Conservation (phyloP, 371 early-diverging fungal species). For the Mucor irregularis region DNA sequence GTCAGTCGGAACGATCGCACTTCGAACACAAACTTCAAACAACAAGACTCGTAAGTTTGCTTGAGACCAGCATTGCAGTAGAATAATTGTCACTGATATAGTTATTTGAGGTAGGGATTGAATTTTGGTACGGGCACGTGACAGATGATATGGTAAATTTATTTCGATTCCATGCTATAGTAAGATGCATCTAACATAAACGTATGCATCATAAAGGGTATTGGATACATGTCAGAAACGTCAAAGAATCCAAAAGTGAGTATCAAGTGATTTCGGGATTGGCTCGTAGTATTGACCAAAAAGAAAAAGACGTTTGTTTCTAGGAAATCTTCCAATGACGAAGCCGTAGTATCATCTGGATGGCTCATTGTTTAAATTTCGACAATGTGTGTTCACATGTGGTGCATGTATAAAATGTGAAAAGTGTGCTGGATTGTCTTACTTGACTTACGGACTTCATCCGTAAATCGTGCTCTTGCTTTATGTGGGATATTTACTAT, state of each 20-base stretch:
- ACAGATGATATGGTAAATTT: constrained; percentile 59
- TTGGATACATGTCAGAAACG: constrained; percentile 48
- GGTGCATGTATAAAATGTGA: too few species aligned
- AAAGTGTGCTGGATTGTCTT: too few species aligned
- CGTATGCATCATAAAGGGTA: constrained; percentile 29
- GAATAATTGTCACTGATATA: not conserved
- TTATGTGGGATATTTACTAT: too few species aligned
- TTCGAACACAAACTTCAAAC: constrained; percentile 27
- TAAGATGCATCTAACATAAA: not conserved
- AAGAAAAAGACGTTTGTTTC: constrained; percentile 34
- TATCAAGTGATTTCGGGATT: not conserved
- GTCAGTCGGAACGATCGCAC: constrained; percentile 51
- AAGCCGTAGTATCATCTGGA: constrained; percentile 20
- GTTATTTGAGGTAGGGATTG: constrained; percentile 27
- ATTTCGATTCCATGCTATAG: not conserved
- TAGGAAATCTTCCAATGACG: constrained; percentile 16
- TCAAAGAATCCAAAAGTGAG: constrained; percentile 34
- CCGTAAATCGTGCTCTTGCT: too few species aligned
- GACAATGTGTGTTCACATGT: too few species aligned
- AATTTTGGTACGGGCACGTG: constrained; percentile 59
- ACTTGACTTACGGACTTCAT: too few species aligned
- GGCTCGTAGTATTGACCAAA: not conserved
- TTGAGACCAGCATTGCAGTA: too few species aligned
- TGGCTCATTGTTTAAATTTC: constrained; percentile 14
- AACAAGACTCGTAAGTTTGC: constrained; percentile 3